Base-by-base conservation (phyloP, 495 filamentous ascomycete genomes). In the Astrocystis sublimbata region DNA sequence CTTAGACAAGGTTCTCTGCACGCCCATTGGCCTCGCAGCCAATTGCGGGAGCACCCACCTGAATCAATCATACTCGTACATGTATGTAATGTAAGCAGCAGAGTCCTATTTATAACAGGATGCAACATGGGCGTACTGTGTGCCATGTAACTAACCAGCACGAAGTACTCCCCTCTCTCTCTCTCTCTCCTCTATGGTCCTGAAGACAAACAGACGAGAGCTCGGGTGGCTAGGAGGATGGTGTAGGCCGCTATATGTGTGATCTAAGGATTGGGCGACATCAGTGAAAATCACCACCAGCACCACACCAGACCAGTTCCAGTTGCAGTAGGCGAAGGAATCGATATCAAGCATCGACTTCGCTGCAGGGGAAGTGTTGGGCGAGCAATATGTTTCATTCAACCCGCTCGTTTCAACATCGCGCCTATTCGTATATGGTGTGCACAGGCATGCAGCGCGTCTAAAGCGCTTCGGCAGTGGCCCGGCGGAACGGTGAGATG, bases 401-500 rank as follows among this genome's bases (percentile, higher is more conserved):
- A 43, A 52, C 35, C 15, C 9, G 58, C 12, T 46, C 41, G 47
- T 43, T 53, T 61, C 17, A 5, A 61, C 28, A 35, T 24, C 58
- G 58, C 58, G 58, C 21, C 49, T 61, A 53, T 53, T n/a, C 28
- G 8, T 53, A 61, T n/a, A n/a, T n/a, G n/a, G n/a, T 30, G 47
- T 53, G 47, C 38, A 53, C 43, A 41, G 40, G 24, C 38, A 31
- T 35, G 31, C 43, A 19, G 46, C 58, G 58, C 58, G 60, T 56
- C 60, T 62, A 62, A 52, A 52, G 15, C 51, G 41, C 50, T n/a
- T 62, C 60, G 60, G 60, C 51, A 62, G 60, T 33, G 60, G 42
- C 40, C 60, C 60, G 60, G 49, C 30, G 30, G 50, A 8, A 41
- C 56, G 60, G 41, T 19, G 49, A 54, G 59, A 54, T 61, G 59